phyloP scores from a whole-genome alignment of 352 stramenopile species.

The Phytophthora agathidicida region DNA sequence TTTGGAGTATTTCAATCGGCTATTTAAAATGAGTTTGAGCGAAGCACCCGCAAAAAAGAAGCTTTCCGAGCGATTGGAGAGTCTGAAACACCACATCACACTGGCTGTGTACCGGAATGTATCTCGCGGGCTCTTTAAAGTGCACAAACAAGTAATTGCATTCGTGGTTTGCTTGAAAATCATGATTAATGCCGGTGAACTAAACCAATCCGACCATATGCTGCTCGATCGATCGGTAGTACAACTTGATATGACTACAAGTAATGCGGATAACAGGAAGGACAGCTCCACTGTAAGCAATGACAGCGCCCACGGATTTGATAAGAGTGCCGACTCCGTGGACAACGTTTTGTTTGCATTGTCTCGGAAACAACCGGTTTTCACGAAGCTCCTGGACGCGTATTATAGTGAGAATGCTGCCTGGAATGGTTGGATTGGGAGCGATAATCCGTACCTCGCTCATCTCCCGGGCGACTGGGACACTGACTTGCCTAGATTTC shows the following conservation, averaged over 20 bases:
- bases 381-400: constrained; percentile 40
- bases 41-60: constrained; percentile 32
- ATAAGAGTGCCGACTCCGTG: not conserved
- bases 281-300: not conserved
- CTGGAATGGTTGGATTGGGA: constrained; percentile 52
- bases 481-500: constrained; percentile 41
- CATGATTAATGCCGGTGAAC: constrained; percentile 49
- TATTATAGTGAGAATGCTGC: constrained; percentile 47
- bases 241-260: not conserved
- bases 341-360: constrained; percentile 40
- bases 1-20: constrained; percentile 68
- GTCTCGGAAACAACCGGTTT: constrained; percentile 19
- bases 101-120: constrained; percentile 75
- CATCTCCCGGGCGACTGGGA: constrained; percentile 45
- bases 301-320: constrained; percentile 18
- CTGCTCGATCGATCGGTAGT: constrained; percentile 39
- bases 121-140: constrained; percentile 69
- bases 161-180: constrained; percentile 61
- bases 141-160: constrained; percentile 70
- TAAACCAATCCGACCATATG: constrained; percentile 39
- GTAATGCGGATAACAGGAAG: not conserved
- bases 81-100: constrained; percentile 52
- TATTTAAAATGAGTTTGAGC: constrained; percentile 70
- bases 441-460: constrained; percentile 42
- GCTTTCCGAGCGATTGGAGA: constrained; percentile 45